A percentile compares a stretch with the other conserved stretches of the same genome.
Conservation (phyloP, 495 filamentous ascomycete species). For the Trichoderma erinaceum region DNA sequence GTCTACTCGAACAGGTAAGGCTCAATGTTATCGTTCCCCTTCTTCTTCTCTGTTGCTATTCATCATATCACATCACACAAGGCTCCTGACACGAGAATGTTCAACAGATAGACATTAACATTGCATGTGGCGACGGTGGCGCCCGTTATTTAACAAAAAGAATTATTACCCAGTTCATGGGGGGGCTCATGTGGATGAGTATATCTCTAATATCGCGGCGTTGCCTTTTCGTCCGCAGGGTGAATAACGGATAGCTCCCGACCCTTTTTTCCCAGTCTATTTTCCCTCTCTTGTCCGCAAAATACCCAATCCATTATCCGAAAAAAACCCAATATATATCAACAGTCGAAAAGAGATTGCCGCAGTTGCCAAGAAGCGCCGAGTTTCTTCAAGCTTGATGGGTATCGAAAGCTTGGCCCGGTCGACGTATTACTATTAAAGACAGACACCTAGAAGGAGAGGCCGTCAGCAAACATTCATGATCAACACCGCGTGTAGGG, state of each 20-base stretch:
- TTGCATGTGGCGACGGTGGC: neutral
- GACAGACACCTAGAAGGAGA: neutral
- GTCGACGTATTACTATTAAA: constrained; percentile 7
- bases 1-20: neutral
- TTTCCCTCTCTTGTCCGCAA: constrained; percentile 9
- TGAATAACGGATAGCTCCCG: constrained; percentile 1
- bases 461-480: neutral
- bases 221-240: constrained; percentile 9
- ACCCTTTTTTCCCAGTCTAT: constrained; percentile 13
- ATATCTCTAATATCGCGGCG: constrained; percentile 6
- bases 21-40: neutral
- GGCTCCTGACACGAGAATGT: neutral
- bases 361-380: constrained; percentile 4
- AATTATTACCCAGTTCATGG: constrained; percentile 5
- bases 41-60: neutral
- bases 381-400: neutral
- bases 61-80: neutral
- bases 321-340: neutral
- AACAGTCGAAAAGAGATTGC: neutral
- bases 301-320: neutral
- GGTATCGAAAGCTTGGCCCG: neutral
- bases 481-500: neutral
- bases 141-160: neutral
- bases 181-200: constrained; percentile 9
- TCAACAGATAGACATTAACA: neutral